phyloP scores from a whole-genome alignment of 2,329 filamentous ascomycete genomes.

The Penicillium sp. region DNA sequence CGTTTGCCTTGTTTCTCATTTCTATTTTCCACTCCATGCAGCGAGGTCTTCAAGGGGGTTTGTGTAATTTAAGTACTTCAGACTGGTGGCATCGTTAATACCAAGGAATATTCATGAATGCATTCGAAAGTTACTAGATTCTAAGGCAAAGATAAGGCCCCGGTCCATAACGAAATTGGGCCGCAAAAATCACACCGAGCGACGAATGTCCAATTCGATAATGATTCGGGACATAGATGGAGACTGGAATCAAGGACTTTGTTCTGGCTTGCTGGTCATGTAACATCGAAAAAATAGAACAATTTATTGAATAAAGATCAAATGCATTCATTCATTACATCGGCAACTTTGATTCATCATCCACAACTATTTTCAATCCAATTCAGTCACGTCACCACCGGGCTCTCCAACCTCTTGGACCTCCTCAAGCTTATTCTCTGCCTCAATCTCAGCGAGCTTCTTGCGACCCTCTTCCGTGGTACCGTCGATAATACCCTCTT shows the following conservation, averaged over 20 bases:
- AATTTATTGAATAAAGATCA: neutral
- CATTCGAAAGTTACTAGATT: neutral
- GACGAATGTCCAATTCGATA: neutral
- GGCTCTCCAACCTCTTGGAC: slow-evolving; percentile 47
- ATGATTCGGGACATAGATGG: neutral
- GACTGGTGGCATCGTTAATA: slow-evolving; percentile 27
- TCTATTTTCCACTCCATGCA: slow-evolving; percentile 21
- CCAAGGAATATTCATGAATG: slow-evolving; percentile 10
- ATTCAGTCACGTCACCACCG: slow-evolving; percentile 47
- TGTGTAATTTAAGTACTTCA: slow-evolving; percentile 27
- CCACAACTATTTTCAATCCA: slow-evolving; percentile 26
- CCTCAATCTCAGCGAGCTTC: slow-evolving; percentile 72
- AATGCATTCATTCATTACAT: slow-evolving; percentile 7
- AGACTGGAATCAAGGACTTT: neutral
- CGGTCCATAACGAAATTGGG: neutral
- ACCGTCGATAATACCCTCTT: slow-evolving; percentile 91
- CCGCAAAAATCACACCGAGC: neutral
- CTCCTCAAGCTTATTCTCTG: slow-evolving; percentile 41
- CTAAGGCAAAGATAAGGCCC: neutral
- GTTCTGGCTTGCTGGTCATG: neutral
- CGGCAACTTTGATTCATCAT: neutral
- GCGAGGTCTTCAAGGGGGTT: slow-evolving; percentile 19
- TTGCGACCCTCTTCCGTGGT: slow-evolving; percentile 83
- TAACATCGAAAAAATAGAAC: neutral
- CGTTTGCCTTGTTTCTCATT: slow-evolving; percentile 6